Percentiles rank a stretch among this genome's conserved stretches.
phyloP scores from a whole-genome alignment of 176 grass and related monocot species.

The Phoenix dactylifera region DNA sequence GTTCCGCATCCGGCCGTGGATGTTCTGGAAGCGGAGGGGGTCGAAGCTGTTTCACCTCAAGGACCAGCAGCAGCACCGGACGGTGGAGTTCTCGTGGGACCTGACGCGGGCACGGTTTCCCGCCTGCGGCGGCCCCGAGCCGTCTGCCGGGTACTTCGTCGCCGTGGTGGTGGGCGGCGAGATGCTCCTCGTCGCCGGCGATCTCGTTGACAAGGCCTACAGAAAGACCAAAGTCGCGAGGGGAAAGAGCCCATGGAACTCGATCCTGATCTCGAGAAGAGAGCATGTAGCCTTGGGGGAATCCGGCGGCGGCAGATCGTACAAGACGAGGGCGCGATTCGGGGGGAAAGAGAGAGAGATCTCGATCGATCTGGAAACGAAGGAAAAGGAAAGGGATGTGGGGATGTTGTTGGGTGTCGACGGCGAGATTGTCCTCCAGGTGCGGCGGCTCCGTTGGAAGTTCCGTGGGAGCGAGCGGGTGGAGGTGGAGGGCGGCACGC shows the following conservation, averaged over 20 bases:
- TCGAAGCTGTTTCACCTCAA: constrained; percentile 38
- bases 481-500: constrained; percentile 1
- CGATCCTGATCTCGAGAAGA: constrained; percentile 5
- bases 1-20: constrained; percentile 61
- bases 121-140: constrained; percentile 31
- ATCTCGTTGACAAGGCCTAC: constrained; percentile 47
- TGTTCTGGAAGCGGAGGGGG: constrained; percentile 48
- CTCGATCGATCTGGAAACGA: constrained; percentile 12
- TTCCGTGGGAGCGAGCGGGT: constrained; percentile 17
- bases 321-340: background rate
- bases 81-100: constrained; percentile 53
- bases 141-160: constrained; percentile 50
- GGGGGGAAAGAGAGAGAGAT: constrained; percentile 7
- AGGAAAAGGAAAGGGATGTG: constrained; percentile 12
- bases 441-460: constrained; percentile 11
- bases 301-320: background rate
- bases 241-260: background rate
- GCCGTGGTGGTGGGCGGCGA: constrained; percentile 54
- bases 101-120: constrained; percentile 43
- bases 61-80: constrained; percentile 13
- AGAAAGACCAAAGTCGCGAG: constrained; percentile 26
- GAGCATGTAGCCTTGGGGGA: background rate
- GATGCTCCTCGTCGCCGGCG: constrained; percentile 64
- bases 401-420: constrained; percentile 9
- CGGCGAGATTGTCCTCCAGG: constrained; percentile 14